These are phyloP conservation scores for Salix dunnii DNA, from an alignment of 345 rosid species.

Conservation along the genomic window DNA sequence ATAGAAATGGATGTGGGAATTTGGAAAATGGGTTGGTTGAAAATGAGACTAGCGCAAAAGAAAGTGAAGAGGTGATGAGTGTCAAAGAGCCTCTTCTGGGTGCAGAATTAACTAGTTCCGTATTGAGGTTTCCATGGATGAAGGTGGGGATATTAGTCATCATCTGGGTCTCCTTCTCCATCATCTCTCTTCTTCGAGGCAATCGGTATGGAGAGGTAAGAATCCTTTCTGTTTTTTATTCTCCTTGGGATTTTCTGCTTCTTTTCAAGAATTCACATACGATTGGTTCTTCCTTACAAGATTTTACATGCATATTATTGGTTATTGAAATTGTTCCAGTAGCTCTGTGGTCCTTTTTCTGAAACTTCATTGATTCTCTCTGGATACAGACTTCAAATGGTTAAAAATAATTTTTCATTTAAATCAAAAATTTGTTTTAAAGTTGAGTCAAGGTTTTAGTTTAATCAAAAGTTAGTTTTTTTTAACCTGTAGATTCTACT, in stretches of 20 bases:
- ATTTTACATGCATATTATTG: background rate
- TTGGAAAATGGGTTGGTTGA: conserved; percentile 35
- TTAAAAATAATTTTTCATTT: too few species aligned
- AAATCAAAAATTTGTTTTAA: too few species aligned
- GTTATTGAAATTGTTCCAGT: background rate
- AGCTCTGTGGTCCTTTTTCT: background rate
- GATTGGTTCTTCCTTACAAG: background rate
- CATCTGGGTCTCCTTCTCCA: conserved; percentile 73
- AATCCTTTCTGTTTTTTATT: background rate
- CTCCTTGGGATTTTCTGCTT: too few species aligned
- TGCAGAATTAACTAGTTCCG: conserved; percentile 4
- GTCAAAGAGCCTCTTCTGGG: conserved; percentile 43
- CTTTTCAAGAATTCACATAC: background rate
- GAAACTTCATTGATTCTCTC: background rate
- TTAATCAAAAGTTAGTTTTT: too few species aligned
- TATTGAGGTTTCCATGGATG: conserved; percentile 57
- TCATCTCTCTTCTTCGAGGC: conserved; percentile 66
- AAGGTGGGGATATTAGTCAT: conserved; percentile 57
- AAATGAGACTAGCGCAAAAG: conserved; percentile 13
- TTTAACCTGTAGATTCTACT: too few species aligned
- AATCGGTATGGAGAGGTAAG: conserved; percentile 60
- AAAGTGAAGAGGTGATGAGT: conserved; percentile 23
- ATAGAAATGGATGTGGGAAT: conserved; percentile 25
- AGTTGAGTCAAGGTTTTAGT: too few species aligned
- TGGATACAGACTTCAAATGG: background rate